Evolutionary conservation across 148 eudicot genomes (phyloP).

Genomic region (Cornus suecica): DNA sequence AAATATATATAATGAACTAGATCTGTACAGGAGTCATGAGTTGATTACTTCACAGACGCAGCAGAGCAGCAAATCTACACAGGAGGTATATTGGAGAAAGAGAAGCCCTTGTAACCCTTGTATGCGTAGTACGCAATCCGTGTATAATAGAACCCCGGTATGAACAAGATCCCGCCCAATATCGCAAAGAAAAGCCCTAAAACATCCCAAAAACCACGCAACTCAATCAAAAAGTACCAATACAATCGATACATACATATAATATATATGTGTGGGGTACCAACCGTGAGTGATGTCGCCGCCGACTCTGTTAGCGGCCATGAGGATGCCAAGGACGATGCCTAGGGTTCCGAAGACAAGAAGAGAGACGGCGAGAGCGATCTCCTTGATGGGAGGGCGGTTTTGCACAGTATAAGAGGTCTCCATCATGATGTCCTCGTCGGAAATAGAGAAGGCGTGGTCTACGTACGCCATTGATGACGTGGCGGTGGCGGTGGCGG

Average conservation of each 20-base stretch:
- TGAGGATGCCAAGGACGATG: conserved; percentile 60
- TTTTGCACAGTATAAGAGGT: conserved; percentile 55
- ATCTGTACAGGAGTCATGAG: conserved; percentile 2
- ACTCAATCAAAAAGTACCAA: no score
- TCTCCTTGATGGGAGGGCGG: conserved; percentile 83
- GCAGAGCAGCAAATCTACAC: conserved; percentile 41
- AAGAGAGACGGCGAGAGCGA: conserved; percentile 82
- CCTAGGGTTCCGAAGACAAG: conserved; percentile 74
- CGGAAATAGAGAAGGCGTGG: conserved; percentile 89
- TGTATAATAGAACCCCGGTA: conserved; percentile 94
- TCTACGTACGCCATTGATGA: conserved; percentile 89
- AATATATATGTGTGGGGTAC: conserved; percentile 23
- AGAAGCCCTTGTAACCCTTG: conserved; percentile 97
- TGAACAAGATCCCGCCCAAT: conserved; percentile 76
- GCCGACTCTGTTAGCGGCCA: conserved; percentile 73
- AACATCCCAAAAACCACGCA: no score
- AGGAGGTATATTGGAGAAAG: conserved; percentile 89
- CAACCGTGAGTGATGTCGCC: conserved; percentile 93
- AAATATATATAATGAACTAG: not conserved
- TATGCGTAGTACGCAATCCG: conserved; percentile 97
- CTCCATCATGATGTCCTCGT: conserved; percentile 90
- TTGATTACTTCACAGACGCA: no score
- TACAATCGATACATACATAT: not conserved
- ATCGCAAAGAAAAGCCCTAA: conserved; percentile 82
- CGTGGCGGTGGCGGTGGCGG: no score